Base-by-base conservation (phyloP, 164 flowering plant genomes). In the Akebia trifoliata region DNA sequence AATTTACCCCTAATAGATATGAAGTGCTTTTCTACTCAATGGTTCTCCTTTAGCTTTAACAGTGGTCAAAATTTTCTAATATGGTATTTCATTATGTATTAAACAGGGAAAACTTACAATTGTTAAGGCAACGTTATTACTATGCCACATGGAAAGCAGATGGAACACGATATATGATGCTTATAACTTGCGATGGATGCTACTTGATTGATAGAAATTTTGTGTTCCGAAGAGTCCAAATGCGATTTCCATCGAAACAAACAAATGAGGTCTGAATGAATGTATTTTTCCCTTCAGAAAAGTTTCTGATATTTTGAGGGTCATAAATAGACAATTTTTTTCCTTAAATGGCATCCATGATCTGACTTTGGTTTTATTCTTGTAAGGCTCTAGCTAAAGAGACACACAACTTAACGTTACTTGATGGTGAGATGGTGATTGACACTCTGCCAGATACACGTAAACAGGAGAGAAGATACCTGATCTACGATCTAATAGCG, bases 101-200 rank as follows among this genome's bases (percentile, higher is more conserved):
- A 24, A 70, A 68, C 87, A 93, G 99, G 72, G 87, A 86, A 1
- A 94, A 90, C 61, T 65, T 88, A 49, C 89, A 86, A 63, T 72
- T 90, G 47, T 62, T 94, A 43, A 79, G 93, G 61, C 97, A 90
- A 59, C 84, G 95, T 0, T 94, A 94, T 67, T 88, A 94, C 68
- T 94, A 94, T 75, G 96, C 97, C n/a, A 90, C 99, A 31, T 94
- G 97, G 97, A 94, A 94, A 76, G 95, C 96, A 62, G 99, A 94
- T 77, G 99, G 97, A 59, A 88, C 99, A 31, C 72, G 99, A 64
- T 90, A 94, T 61, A 86, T 94, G 99, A 82, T 90, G 96, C 78
- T 94, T 32, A 82, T 94, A 56, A 88, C 90, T 9, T 51, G 67
- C 63, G 88, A 94, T 81, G 97, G 97, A 2, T 90, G 96, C 66